These are phyloP conservation scores for Triadica sebifera DNA, from an alignment of 345 rosid genomes.

Conservation along the genomic window DNA sequence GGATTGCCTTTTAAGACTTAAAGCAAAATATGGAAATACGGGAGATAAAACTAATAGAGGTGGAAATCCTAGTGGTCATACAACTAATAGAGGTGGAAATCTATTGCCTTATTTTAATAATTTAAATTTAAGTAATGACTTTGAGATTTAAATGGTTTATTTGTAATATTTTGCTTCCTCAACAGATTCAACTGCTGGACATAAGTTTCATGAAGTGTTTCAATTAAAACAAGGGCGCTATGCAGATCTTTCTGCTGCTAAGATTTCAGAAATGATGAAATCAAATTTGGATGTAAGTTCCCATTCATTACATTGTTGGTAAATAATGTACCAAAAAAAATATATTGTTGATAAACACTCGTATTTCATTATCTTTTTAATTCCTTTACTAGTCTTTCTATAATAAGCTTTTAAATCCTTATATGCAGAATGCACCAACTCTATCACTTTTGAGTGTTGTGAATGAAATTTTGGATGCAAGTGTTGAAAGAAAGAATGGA, in stretches of 20 bases:
- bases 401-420: constrained; percentile 23
- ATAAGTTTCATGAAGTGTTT: constrained; percentile 83
- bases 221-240: constrained; percentile 84
- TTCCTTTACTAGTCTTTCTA: not conserved
- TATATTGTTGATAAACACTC: too few relatives aligned
- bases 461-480: constrained; percentile 87
- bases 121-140: too few relatives aligned
- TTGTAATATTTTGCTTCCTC: not conserved
- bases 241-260: constrained; percentile 71
- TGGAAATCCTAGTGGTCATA: constrained; percentile 23
- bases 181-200: constrained; percentile 64
- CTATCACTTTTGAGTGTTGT: constrained; percentile 84
- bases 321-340: too few relatives aligned
- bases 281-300: constrained; percentile 71
- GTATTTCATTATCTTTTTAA: too few relatives aligned
- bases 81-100: constrained; percentile 46
- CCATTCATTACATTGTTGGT: not conserved
- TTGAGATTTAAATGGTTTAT: too few relatives aligned
- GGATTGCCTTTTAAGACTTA: constrained; percentile 43
- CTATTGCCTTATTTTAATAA: too few relatives aligned
- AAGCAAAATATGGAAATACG: constrained; percentile 28
- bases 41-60: constrained; percentile 29
- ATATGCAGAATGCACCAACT: constrained; percentile 85
- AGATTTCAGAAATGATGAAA: constrained; percentile 86
- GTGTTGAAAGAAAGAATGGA: constrained; percentile 67